Base-by-base conservation (phyloP, 371 early-diverging fungal species). In the Syncephalastrum monosporum region DNA sequence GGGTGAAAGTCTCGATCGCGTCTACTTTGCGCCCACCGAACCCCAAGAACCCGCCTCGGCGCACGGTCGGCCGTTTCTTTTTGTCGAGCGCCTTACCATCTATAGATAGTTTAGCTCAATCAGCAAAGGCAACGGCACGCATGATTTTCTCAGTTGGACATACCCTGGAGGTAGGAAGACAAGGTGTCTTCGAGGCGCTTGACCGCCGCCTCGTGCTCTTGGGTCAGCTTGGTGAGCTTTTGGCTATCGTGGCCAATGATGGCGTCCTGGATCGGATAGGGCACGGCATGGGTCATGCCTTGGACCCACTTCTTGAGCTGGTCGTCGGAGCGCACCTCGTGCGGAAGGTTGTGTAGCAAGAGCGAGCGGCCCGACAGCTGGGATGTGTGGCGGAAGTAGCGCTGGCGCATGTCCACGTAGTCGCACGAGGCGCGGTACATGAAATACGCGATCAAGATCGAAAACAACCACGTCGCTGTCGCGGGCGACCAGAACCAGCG, bases 241-340 rank as follows among this genome's bases (percentile, higher is more conserved):
- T 82, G 74, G 24, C 86, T 83, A 48, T 90, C 84, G 43, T 87
- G 81, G 19, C 91, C 94, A 38, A 93, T 81, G 53, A 89, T 74
- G 1, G 79, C 84, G 58, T 89, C 84, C 25, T 78, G 62, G 16
- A 87, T 81, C 6, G 74, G 72, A 12, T 75, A 66, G 5, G 53
- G 64, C 16, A 82, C 45, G 5, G 69, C 69, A 38, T 19, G 33
- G 10, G 53, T 43, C 24, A 81, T 72, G 5, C 68, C 66, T 27
- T 70, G 44, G 48, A 91, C 62, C 75, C 83, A 92, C 4, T 62
- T 16, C 25, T 66, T 67, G 43, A 94, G 63, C 7, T 75, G 71
- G 1, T 62, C 60, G 48, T 89, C 85, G 19, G 68, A 70, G 52
- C 83, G 87, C 62, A 88, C 68, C 7, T 64, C 65, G 3, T 71